These are phyloP conservation scores for Purpureocillium lavendulum DNA, from an alignment of 2,329 filamentous ascomycete genomes.

Conservation along the genomic window DNA sequence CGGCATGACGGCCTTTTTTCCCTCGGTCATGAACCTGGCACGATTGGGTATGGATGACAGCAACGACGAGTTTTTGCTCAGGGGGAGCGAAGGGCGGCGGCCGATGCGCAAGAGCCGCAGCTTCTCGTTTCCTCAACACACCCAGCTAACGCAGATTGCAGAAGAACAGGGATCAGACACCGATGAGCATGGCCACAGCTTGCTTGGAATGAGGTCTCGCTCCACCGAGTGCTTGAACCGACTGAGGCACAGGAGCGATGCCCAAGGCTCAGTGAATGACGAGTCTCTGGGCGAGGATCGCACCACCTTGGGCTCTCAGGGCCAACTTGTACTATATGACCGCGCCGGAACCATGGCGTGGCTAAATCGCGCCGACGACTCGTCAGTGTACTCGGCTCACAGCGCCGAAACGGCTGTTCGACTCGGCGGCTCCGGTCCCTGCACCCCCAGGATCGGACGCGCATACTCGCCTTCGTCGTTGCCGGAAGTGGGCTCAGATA, in stretches of 20 bases:
- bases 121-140: background rate
- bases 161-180: background rate
- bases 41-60: slow-evolving; percentile 2
- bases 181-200: background rate
- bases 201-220: too few species aligned
- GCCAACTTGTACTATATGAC: background rate
- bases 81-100: background rate
- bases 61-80: too few species aligned
- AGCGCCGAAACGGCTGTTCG: slow-evolving; percentile 10
- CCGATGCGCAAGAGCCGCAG: background rate
- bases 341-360: background rate
- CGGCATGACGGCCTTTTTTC: slow-evolving; percentile 13
- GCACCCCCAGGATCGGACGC: background rate
- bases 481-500: background rate
- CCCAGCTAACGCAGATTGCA: background rate
- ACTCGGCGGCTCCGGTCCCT: background rate
- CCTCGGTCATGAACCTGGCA: slow-evolving; percentile 14
- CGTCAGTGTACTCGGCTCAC: slow-evolving; percentile 14
- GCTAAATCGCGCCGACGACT: slow-evolving; percentile 8
- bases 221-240: too few species aligned
- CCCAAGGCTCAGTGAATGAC: too few species aligned
- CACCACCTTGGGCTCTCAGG: background rate
- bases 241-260: too few species aligned
- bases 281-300: too few species aligned
- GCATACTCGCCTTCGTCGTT: background rate